These are phyloP conservation scores for Helotiales sp. DNA, from an alignment of 2,329 filamentous ascomycete genomes.

Conservation along the genomic window DNA sequence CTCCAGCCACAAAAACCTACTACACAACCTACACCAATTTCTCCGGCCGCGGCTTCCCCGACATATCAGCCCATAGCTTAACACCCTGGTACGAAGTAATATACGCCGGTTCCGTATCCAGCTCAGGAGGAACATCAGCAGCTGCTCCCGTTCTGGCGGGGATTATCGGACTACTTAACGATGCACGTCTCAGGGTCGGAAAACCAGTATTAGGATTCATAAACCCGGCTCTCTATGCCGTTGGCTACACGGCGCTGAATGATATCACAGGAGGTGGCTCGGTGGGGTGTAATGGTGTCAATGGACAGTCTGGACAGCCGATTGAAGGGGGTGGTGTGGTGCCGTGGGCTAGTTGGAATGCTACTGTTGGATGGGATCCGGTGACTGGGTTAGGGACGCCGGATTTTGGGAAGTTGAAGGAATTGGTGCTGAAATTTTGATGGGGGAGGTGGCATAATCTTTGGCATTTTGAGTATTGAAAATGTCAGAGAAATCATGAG, in stretches of 20 bases:
- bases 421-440: neutral
- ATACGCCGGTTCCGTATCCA: conserved; percentile 32
- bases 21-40: conserved; percentile 45
- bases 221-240: conserved; percentile 41
- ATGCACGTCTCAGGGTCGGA: conserved; percentile 53
- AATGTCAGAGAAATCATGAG: too few species aligned
- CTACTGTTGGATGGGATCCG: conserved; percentile 37
- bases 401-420: conserved; percentile 22
- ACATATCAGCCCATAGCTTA: conserved; percentile 51
- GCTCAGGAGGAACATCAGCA: conserved; percentile 51
- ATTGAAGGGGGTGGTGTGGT: conserved; percentile 17
- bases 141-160: conserved; percentile 56
- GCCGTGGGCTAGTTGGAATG: conserved; percentile 27
- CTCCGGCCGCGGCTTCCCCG: conserved; percentile 48
- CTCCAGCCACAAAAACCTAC: conserved; percentile 40
- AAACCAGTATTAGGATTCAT: conserved; percentile 43
- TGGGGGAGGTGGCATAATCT: neutral
- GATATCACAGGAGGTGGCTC: conserved; percentile 40
- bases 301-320: conserved; percentile 8
- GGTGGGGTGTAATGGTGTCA: conserved; percentile 36
- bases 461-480: too few species aligned
- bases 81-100: conserved; percentile 48
- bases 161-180: conserved; percentile 61
- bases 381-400: conserved; percentile 40
- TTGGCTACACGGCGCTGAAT: conserved; percentile 36